A percentile compares a stretch with the other conserved stretches of the same genome.
These are phyloP conservation scores for Calonectria pseudoturangicola DNA, from an alignment of 2,329 filamentous ascomycete species.

Conservation along the genomic window DNA sequence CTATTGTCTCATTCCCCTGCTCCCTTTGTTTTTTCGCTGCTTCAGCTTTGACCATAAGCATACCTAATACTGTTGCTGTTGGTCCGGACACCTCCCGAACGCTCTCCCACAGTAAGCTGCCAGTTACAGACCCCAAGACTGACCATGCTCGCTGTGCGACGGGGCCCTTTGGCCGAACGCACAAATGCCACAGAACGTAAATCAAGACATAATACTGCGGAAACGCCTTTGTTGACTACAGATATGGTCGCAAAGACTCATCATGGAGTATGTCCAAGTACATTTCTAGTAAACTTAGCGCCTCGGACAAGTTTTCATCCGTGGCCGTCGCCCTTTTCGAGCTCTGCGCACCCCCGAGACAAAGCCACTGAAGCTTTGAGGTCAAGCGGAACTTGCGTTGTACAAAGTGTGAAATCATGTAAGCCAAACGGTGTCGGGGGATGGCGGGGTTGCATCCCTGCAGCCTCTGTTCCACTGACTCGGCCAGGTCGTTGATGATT, in stretches of 20 bases:
- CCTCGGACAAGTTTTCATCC: background rate
- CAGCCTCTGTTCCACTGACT: background rate
- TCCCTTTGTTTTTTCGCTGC: background rate
- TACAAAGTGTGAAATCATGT: background rate
- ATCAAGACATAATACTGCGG: background rate
- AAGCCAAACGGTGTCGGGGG: background rate
- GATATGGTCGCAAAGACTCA: background rate
- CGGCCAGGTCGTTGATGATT: background rate
- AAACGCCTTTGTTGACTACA: background rate
- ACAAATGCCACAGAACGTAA: background rate
- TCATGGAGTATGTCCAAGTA: background rate
- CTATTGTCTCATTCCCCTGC: background rate
- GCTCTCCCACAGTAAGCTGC: background rate
- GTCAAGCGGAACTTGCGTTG: background rate
- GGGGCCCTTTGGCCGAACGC: background rate
- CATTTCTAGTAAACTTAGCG: background rate
- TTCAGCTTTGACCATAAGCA: background rate
- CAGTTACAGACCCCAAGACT: background rate
- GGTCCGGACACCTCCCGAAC: background rate
- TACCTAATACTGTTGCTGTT: background rate
- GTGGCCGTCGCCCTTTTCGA: background rate
- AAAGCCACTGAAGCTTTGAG: background rate
- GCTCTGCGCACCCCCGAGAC: background rate
- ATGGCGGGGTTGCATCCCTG: background rate
- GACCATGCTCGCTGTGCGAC: background rate